These are phyloP conservation scores for Ceratobasidium theobromae DNA, from an alignment of 1,284 basidiomycete species.

Conservation along the genomic window DNA sequence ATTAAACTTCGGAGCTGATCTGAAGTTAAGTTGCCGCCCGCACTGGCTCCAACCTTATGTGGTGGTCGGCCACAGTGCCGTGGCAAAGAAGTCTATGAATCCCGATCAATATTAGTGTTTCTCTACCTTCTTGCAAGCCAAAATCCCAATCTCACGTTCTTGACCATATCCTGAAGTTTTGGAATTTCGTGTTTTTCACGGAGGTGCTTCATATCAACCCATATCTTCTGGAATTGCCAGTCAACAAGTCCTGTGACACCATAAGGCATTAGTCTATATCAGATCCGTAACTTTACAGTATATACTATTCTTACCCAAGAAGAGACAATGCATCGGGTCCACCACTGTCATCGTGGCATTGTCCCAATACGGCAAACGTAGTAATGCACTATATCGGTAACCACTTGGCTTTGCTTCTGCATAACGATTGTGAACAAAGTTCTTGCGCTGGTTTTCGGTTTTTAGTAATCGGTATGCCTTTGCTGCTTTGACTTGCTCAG, in stretches of 20 bases:
- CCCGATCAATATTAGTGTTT: neutral
- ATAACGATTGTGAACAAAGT: neutral
- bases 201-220: constrained; percentile 1
- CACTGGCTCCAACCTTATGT: neutral
- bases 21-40: neutral
- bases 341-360: constrained; percentile 31
- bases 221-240: neutral
- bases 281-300: neutral
- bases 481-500: constrained; percentile 3
- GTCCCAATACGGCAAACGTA: constrained; percentile 35
- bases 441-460: neutral
- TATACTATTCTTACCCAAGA: constrained; percentile 29
- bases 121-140: neutral
- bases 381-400: constrained; percentile 18
- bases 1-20: neutral
- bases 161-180: neutral
- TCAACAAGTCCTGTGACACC: neutral
- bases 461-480: constrained; percentile 5
- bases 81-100: neutral
- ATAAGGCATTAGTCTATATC: too few relatives aligned
- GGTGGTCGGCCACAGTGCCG: neutral
- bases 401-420: constrained; percentile 6
- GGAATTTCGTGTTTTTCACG: neutral
- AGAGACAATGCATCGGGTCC: constrained; percentile 36
- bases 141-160: neutral